phyloP scores from a whole-genome alignment of 1,284 basidiomycete genomes.

The Cystobasidiaceae sp. region DNA sequence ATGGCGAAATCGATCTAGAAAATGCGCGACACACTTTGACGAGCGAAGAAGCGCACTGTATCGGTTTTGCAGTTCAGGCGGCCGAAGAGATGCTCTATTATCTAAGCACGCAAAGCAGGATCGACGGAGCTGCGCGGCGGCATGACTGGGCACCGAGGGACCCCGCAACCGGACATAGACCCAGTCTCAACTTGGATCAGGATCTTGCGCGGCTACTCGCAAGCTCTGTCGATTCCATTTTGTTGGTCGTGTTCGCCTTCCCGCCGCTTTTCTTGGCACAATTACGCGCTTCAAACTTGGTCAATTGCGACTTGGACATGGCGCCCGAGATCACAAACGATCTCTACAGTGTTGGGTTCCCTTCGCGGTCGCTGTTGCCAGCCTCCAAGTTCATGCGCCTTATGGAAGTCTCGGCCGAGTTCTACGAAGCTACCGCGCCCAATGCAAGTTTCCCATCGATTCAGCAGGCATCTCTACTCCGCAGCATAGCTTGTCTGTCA shows the following conservation, averaged over 20 bases:
- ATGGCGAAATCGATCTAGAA: constrained; percentile 15
- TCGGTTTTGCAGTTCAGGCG: constrained; percentile 26
- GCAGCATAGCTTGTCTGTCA: constrained; percentile 22
- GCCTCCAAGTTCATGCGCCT: constrained; percentile 27
- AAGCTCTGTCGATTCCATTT: constrained; percentile 15
- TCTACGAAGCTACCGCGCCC: constrained; percentile 22
- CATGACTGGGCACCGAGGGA: constrained; percentile 24
- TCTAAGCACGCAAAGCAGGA: constrained; percentile 8
- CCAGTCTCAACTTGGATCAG: constrained; percentile 16
- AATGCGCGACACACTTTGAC: constrained; percentile 9
- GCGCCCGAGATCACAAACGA: constrained; percentile 30
- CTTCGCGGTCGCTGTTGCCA: constrained; percentile 9
- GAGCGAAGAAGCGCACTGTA: constrained; percentile 24
- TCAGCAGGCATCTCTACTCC: constrained; percentile 18
- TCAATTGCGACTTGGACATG: constrained; percentile 31
- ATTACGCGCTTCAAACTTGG: constrained; percentile 18
- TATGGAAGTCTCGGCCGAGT: constrained; percentile 27
- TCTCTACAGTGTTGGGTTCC: constrained; percentile 18
- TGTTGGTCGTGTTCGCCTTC: constrained; percentile 21
- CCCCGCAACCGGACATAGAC: constrained; percentile 11
- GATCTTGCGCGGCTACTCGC: constrained; percentile 2
- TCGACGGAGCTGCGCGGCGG: neutral
- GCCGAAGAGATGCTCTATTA: constrained; percentile 29
- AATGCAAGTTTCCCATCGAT: constrained; percentile 23
- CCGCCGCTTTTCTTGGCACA: constrained; percentile 28